A percentile compares a stretch with the other conserved stretches of the same genome.
These are phyloP conservation scores for Mycena amicta DNA, from an alignment of 768 basidiomycete genomes.

Conservation along the genomic window DNA sequence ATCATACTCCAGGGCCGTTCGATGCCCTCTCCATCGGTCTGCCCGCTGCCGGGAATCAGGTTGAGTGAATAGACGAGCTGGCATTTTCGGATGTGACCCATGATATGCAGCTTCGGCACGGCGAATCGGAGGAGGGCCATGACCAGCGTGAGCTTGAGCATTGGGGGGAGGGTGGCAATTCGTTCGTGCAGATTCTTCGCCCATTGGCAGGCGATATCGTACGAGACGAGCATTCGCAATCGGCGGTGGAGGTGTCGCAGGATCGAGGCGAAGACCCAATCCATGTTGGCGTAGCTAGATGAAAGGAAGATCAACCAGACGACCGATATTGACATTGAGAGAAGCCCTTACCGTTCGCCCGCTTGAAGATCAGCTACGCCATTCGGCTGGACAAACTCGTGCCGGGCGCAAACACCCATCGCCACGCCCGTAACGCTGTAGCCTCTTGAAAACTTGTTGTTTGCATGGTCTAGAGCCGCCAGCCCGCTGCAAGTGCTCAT, in stretches of 20 bases:
- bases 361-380: conserved; percentile 31
- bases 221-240: conserved; percentile 24
- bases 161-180: conserved; percentile 15
- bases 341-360: conserved; percentile 29
- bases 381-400: conserved; percentile 24
- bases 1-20: conserved; percentile 32
- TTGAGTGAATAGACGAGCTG: conserved; percentile 27
- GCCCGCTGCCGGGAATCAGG: conserved; percentile 24
- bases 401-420: conserved; percentile 25
- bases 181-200: conserved; percentile 20
- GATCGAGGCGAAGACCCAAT: conserved; percentile 33
- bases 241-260: conserved; percentile 6
- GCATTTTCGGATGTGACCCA: conserved; percentile 25
- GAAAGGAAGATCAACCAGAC: background rate
- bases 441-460: conserved; percentile 25
- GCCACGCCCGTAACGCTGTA: conserved; percentile 26
- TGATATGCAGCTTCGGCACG: conserved; percentile 33
- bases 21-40: conserved; percentile 37
- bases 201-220: conserved; percentile 38
- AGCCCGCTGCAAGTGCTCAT: conserved; percentile 28
- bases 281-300: conserved; percentile 38
- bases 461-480: conserved; percentile 13
- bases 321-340: background rate
- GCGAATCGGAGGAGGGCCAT: conserved; percentile 20
- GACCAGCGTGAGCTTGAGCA: conserved; percentile 14